Evolutionary conservation across 805 yeast species (phyloP).

Genomic region (Yarrowia divulgata): DNA sequence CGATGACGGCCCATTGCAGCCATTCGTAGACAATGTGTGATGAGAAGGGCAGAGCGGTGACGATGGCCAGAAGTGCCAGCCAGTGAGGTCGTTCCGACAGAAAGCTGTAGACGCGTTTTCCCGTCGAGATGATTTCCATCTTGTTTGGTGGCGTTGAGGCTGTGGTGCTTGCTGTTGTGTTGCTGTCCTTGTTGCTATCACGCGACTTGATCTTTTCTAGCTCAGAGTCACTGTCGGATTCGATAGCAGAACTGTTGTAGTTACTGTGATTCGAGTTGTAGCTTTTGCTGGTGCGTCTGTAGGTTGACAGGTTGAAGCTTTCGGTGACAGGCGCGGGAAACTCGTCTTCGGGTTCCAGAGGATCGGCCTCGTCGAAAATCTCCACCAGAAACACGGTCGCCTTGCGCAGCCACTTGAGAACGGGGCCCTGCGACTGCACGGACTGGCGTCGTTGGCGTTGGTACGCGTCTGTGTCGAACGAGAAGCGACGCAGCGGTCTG

Average conservation of each 20-base stretch:
- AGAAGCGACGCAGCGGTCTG: constrained; percentile 13
- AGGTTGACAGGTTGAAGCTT: not conserved
- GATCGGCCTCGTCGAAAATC: constrained; percentile 33
- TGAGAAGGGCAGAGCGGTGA: constrained; percentile 8
- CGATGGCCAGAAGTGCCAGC: constrained; percentile 2
- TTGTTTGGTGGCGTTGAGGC: not conserved
- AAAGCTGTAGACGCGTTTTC: constrained; percentile 13
- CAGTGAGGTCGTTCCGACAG: not conserved
- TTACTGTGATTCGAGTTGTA: not conserved
- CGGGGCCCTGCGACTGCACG: constrained; percentile 28
- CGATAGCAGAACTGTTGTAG: constrained; percentile 1
- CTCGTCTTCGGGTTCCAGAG: constrained; percentile 32
- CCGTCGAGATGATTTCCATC: constrained; percentile 14
- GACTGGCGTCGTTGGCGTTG: constrained; percentile 10
- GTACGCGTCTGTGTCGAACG: constrained; percentile 20
- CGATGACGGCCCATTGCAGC: constrained; percentile 30
- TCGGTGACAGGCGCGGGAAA: not conserved
- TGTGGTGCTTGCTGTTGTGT: not conserved
- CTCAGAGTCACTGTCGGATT: constrained; percentile 1
- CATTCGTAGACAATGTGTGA: constrained; percentile 16
- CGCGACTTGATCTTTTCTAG: not conserved
- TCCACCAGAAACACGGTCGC: constrained; percentile 24
- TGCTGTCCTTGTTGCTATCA: not conserved
- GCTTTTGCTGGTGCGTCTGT: too few relatives aligned
- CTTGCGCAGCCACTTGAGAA: constrained; percentile 26